Percentiles rank a stretch among this genome's conserved stretches.
Evolutionary conservation across 768 basidiomycete genomes (phyloP).

Genomic region (Auricularia auricula-judae): DNA sequence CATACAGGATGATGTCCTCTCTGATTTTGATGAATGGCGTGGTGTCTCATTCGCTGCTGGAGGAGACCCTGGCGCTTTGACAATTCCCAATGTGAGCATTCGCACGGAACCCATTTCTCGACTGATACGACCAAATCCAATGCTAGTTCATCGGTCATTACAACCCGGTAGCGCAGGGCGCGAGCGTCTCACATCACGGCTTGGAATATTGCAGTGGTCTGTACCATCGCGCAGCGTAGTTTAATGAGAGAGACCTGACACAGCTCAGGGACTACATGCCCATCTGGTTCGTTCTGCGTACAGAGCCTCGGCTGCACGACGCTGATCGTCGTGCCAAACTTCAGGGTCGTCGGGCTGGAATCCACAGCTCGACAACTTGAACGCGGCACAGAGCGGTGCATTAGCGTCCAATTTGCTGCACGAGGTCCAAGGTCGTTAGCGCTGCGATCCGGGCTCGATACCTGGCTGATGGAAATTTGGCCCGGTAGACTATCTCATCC

Average conservation of each 20-base stretch:
- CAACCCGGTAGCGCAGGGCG: background rate
- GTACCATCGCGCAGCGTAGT: background rate
- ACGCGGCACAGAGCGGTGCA: slow-evolving; percentile 5
- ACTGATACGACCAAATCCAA: background rate
- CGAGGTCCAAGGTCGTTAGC: background rate
- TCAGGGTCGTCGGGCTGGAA: slow-evolving; percentile 3
- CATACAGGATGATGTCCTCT: slow-evolving; percentile 1
- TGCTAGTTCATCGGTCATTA: slow-evolving; percentile 4
- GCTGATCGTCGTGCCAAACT: too few relatives aligned
- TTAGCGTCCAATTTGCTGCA: slow-evolving; percentile 4
- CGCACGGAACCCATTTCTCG: background rate
- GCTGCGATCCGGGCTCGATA: background rate
- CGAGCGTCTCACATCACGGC: background rate
- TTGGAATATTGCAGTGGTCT: slow-evolving; percentile 3
- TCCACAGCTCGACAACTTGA: slow-evolving; percentile 2
- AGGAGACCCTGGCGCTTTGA: slow-evolving; percentile 3
- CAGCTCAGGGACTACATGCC: background rate
- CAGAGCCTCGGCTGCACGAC: too few relatives aligned
- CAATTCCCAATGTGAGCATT: slow-evolving; percentile 4
- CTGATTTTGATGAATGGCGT: slow-evolving; percentile 4
- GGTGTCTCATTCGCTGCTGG: slow-evolving; percentile 5
- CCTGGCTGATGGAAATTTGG: background rate
- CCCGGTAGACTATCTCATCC: too few relatives aligned
- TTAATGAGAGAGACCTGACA: background rate
- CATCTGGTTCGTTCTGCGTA: background rate